Conservation (phyloP, 495 filamentous ascomycete genomes). For the Xylaria telfairii region DNA sequence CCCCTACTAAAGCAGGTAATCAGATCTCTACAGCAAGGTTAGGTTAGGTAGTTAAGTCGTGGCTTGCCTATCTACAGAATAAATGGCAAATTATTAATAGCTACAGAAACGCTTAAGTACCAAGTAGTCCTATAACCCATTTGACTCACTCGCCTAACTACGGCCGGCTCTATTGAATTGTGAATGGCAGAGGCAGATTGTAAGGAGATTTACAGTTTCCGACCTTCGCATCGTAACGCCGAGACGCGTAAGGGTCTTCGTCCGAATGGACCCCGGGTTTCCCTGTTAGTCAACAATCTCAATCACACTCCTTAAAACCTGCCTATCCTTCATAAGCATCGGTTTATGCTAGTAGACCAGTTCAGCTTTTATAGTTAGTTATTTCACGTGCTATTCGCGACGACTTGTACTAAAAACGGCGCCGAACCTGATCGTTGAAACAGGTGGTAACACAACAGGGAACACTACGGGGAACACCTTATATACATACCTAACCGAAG, state of each 20-base stretch:
- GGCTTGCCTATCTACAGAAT: neutral
- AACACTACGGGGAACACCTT: too few species aligned
- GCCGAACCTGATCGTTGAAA: neutral
- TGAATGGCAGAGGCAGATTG: neutral
- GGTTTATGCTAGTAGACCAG: neutral
- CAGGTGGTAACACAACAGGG: neutral
- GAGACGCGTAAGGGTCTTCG: neutral
- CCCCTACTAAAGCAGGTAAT: too few species aligned
- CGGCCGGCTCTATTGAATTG: neutral
- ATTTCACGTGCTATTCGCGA: neutral
- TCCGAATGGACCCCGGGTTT: neutral
- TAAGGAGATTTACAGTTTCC: neutral
- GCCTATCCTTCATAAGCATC: neutral
- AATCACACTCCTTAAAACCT: neutral
- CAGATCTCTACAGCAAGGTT: too few species aligned
- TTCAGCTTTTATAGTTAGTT: too few species aligned
- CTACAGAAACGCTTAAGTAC: neutral
- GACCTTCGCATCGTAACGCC: neutral
- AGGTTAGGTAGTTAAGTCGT: neutral
- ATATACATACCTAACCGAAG: too few species aligned
- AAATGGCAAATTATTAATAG: neutral
- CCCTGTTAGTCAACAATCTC: slow-evolving; percentile 6
- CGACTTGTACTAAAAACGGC: neutral
- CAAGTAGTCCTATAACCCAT: neutral
- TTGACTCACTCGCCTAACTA: neutral